Percentiles rank a stretch among this genome's conserved stretches.
Conservation (phyloP, 495 filamentous ascomycete genomes). For the Astrothelium macrocarpum region DNA sequence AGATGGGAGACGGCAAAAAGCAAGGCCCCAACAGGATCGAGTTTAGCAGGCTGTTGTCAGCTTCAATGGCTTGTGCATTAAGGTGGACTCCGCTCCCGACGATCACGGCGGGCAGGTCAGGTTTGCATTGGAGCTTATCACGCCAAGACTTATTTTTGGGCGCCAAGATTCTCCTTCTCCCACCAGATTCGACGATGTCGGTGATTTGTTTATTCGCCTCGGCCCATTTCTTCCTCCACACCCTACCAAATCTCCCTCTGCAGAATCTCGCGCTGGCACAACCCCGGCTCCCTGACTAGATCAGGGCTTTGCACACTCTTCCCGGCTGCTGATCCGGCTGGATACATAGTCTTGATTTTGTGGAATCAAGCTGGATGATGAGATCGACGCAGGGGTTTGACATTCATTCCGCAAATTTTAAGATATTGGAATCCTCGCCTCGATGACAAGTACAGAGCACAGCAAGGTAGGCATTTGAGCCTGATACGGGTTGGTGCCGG, state of each 20-base stretch:
- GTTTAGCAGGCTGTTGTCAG: background rate
- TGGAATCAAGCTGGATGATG: background rate
- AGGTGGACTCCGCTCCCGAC: background rate
- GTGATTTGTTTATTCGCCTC: background rate
- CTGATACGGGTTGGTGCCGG: no score
- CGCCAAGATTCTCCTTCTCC: background rate
- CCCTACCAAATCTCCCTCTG: background rate
- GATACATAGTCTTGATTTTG: no score
- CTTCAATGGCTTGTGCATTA: conserved; percentile 4
- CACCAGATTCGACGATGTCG: background rate
- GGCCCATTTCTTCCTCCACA: background rate
- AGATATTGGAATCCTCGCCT: background rate
- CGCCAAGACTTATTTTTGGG: conserved; percentile 1
- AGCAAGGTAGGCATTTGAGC: no score
- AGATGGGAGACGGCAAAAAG: background rate
- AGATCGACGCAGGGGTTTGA: background rate
- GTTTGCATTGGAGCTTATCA: background rate
- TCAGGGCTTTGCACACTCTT: background rate
- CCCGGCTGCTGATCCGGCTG: background rate
- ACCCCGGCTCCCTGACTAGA: background rate
- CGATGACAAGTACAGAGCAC: no score
- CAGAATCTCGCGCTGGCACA: background rate
- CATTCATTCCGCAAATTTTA: background rate
- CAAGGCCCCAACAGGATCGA: background rate
- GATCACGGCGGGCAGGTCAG: background rate